phyloP scores from a whole-genome alignment of 129 eudicot genomes.

The Tagetes erecta region DNA sequence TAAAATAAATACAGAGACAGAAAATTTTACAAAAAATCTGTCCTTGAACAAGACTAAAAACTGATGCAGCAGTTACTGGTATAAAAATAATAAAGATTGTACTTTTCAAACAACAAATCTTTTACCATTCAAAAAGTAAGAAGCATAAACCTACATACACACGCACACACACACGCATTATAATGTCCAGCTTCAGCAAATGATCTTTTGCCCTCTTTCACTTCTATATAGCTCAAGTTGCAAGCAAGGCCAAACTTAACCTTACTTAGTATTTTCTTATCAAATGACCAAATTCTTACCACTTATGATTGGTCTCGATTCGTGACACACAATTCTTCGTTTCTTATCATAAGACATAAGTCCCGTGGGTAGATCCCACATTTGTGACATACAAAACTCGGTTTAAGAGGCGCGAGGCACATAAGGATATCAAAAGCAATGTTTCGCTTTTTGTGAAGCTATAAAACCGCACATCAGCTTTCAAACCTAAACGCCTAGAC shows the following conservation, averaged over 20 bases:
- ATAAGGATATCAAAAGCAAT: too few species aligned
- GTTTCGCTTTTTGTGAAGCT: too few species aligned
- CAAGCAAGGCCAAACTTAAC: background rate
- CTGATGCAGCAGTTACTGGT: background rate
- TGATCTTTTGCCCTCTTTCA: background rate
- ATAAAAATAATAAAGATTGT: background rate
- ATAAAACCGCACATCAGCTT: too few species aligned
- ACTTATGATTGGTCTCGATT: background rate
- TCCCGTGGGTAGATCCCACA: background rate
- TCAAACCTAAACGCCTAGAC: too few species aligned
- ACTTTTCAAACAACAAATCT: background rate
- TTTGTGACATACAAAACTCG: background rate
- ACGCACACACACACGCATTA: too few species aligned
- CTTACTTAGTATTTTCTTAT: background rate
- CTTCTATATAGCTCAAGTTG: background rate
- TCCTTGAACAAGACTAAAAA: background rate
- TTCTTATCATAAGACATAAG: background rate
- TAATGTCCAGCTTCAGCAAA: background rate
- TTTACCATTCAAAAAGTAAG: background rate
- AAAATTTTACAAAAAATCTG: background rate
- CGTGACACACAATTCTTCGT: background rate
- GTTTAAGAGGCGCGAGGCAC: too few species aligned
- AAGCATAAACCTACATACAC: background rate
- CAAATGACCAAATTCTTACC: background rate
- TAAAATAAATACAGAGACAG: slow-evolving; percentile 2